Evolutionary conservation across 2,329 filamentous ascomycete species (phyloP), one percentile per base, ranked within the genome.

Genomic region (Phaeomoniella chlamydospora): DNA sequence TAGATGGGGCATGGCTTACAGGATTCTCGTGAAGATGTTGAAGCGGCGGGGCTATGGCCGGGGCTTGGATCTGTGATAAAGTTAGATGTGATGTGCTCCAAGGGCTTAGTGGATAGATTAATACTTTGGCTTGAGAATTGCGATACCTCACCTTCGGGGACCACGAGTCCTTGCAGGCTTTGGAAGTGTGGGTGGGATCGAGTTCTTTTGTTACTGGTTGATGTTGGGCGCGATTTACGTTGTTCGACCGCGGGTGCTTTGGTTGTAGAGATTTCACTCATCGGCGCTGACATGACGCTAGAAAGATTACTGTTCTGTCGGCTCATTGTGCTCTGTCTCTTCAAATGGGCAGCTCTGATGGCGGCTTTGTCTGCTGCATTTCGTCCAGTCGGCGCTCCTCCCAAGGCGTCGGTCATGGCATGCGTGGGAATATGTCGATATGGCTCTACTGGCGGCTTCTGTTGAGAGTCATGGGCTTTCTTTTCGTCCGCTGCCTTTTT

Each of bases 371-470:
- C 34, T 14, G 6, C 34, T n/a, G 29, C 16, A 4, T 14, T n/a
- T 29, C 34, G 11, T 14, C 4, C 11, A 29, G 34, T 4, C 15
- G 71, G 72, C 3, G 68, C 68, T 18, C 65, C 67, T 15, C 63
- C 58, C 31, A 76, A 54, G 31, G 73, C 71, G 52, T 78, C 73
- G 10, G 61, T 50, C 32, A 70, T 70, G 17, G 74, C 74, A 48
- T 79, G 74, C 11, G 61, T 75, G n/a, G 73, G 72, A 14, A 74
- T 54, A 48, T 78, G 74, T 36, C 58, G 67, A 53, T 78, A 77
- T 10, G 67, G 61, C n/a, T 55, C 42, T 38, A 40, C 38, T 14
- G 35, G 34, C 12, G 35, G 36, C 29, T 39, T 39, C 18, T 17
- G 17, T 38, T 53, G 48, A 14, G 50, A 35, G 41, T 64, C 61